Conservation (phyloP, 768 basidiomycete species). For the Boletus rex-veris region DNA sequence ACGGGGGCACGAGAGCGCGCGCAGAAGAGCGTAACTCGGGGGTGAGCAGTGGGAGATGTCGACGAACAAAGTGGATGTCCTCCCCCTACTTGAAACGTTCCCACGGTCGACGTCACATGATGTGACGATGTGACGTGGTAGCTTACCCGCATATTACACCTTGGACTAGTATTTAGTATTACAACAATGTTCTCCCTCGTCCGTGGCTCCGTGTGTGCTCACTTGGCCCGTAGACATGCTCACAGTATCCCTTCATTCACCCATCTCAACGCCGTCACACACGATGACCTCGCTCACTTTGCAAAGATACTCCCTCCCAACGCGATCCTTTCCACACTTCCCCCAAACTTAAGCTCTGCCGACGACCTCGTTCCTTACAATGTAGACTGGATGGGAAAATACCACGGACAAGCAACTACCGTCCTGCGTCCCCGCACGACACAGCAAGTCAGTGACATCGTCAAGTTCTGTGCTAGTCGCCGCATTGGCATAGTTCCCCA, state of each 20-base stretch:
- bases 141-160: no score
- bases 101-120: slow-evolving; percentile 16
- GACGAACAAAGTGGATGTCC: neutral
- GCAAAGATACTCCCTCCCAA: slow-evolving; percentile 57
- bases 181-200: slow-evolving; percentile 11
- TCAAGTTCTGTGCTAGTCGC: slow-evolving; percentile 81
- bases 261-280: slow-evolving; percentile 47
- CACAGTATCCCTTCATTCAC: slow-evolving; percentile 22
- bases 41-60: slow-evolving; percentile 2
- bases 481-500: slow-evolving; percentile 93
- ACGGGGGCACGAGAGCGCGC: no score
- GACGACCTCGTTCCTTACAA: slow-evolving; percentile 80
- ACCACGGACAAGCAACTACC: slow-evolving; percentile 76
- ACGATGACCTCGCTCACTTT: slow-evolving; percentile 64
- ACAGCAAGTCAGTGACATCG: slow-evolving; percentile 81
- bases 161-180: no score
- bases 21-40: neutral
- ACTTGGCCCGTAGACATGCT: slow-evolving; percentile 12
- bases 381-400: slow-evolving; percentile 96
- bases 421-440: slow-evolving; percentile 89
- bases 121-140: no score
- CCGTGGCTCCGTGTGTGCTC: neutral
- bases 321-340: slow-evolving; percentile 66
- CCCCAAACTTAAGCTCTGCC: slow-evolving; percentile 42
- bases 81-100: slow-evolving; percentile 6